A percentile compares a stretch with the other conserved stretches of the same genome.
These are phyloP conservation scores for Pseudozyma sp. DNA, from an alignment of 1,284 basidiomycete species.

Conservation along the genomic window DNA sequence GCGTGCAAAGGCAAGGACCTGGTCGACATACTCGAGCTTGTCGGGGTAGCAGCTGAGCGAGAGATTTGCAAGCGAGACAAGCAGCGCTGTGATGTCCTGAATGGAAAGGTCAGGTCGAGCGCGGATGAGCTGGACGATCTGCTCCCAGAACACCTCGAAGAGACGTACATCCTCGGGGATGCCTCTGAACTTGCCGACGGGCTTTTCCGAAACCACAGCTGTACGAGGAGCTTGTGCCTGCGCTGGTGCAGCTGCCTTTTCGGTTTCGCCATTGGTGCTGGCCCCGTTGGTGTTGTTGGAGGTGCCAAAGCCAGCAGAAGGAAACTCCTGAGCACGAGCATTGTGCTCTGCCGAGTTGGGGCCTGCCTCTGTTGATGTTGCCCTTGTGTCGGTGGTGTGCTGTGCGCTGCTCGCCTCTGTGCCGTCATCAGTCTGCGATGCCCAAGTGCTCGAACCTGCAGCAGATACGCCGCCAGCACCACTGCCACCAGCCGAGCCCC, in stretches of 20 bases:
- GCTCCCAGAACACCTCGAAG: constrained; percentile 69
- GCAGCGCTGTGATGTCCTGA: constrained; percentile 64
- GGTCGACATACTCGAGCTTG: constrained; percentile 68
- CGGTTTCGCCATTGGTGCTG: constrained; percentile 28
- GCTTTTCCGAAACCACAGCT: constrained; percentile 29
- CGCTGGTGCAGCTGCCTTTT: constrained; percentile 22
- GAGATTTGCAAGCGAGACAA: constrained; percentile 65
- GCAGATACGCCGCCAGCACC: constrained; percentile 23
- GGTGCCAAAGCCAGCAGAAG: constrained; percentile 26
- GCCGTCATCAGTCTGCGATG: constrained; percentile 44
- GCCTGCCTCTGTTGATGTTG: constrained; percentile 26
- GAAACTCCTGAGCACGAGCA: constrained; percentile 40
- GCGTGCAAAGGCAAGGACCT: constrained; percentile 66
- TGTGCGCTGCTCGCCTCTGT: constrained; percentile 41
- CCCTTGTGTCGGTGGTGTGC: constrained; percentile 26
- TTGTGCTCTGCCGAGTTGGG: constrained; percentile 25
- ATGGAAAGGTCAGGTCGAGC: constrained; percentile 67
- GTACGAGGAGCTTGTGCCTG: constrained; percentile 24
- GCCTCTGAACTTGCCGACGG: constrained; percentile 62
- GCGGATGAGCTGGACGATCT: constrained; percentile 66
- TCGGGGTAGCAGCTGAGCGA: constrained; percentile 68
- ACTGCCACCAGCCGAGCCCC: constrained; percentile 49
- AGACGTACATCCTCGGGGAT: constrained; percentile 67
- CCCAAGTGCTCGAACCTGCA: constrained; percentile 28
- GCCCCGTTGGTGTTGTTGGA: constrained; percentile 18